A percentile compares a stretch with the other conserved stretches of the same genome.
phyloP scores from a whole-genome alignment of 1,284 basidiomycete species.

The Ustilago xerochloae region DNA sequence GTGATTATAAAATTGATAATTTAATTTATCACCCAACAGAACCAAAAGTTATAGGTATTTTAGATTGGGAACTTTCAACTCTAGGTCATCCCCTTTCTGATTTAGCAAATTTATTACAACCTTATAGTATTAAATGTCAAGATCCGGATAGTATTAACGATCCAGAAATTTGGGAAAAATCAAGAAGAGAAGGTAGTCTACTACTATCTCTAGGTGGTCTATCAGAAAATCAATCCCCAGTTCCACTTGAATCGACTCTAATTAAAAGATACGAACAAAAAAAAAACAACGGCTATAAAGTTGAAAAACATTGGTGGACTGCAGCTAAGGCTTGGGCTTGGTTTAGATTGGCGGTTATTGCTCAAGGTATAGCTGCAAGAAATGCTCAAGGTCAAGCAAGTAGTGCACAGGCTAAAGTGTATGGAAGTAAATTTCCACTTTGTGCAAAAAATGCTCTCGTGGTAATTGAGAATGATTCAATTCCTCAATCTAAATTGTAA shows the following conservation, averaged over 20 bases:
- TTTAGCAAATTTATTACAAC: slow-evolving; percentile 86
- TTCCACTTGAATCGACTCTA: slow-evolving; percentile 77
- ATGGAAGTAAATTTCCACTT: slow-evolving; percentile 55
- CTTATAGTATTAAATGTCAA: slow-evolving; percentile 66
- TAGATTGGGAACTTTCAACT: slow-evolving; percentile 97
- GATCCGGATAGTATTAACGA: slow-evolving; percentile 24
- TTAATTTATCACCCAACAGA: slow-evolving; percentile 92
- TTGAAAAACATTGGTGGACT: slow-evolving; percentile 77
- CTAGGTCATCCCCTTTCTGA: slow-evolving; percentile 77
- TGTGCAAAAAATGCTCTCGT: slow-evolving; percentile 28
- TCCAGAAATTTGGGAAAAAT: slow-evolving; percentile 10
- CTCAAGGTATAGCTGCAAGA: slow-evolving; percentile 92
- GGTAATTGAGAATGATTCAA: slow-evolving; percentile 22
- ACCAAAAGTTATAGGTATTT: slow-evolving; percentile 88
- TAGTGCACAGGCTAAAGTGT: slow-evolving; percentile 73
- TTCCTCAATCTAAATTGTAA: slow-evolving; percentile 11
- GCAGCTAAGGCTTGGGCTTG: slow-evolving; percentile 88
- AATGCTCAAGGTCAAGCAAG: slow-evolving; percentile 85
- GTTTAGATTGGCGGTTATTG: slow-evolving; percentile 86
- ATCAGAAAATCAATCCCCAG: slow-evolving; percentile 70
- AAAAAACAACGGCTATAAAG: slow-evolving; percentile 76
- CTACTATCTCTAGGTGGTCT: slow-evolving; percentile 68
- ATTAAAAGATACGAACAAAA: slow-evolving; percentile 80
- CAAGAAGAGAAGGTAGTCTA: slow-evolving; percentile 23
- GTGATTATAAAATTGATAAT: slow-evolving; percentile 97